phyloP scores from a whole-genome alignment of 495 filamentous ascomycete species.

The Penicillium subrubescens region DNA sequence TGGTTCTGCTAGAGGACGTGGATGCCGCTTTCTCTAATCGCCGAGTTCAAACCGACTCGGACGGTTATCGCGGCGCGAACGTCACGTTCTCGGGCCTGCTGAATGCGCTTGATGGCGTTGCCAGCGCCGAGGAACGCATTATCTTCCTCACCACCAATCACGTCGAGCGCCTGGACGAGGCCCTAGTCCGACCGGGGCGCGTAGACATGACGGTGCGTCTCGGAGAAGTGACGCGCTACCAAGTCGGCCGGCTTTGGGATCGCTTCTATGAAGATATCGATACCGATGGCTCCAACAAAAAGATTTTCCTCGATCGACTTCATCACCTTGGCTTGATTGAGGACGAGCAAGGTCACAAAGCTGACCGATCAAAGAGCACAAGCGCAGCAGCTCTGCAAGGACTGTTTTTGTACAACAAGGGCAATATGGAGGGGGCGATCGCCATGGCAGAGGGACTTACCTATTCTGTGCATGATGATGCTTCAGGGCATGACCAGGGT shows the following conservation, averaged over 20 bases:
- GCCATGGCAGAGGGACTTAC: slow-evolving; percentile 69
- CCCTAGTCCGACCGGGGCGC: slow-evolving; percentile 85
- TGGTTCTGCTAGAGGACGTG: slow-evolving; percentile 90
- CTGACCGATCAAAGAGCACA: slow-evolving; percentile 50
- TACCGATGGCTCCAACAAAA: slow-evolving; percentile 50
- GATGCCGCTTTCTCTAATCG: slow-evolving; percentile 90
- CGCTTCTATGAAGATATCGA: slow-evolving; percentile 91
- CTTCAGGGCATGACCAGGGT: slow-evolving; percentile 20
- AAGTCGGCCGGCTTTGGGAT: slow-evolving; percentile 87
- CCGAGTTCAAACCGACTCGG: slow-evolving; percentile 67
- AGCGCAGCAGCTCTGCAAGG: slow-evolving; percentile 93
- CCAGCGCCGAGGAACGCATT: slow-evolving; percentile 92
- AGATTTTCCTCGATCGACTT: slow-evolving; percentile 52
- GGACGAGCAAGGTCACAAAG: slow-evolving; percentile 46
- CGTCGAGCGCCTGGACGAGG: slow-evolving; percentile 82
- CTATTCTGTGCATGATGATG: slow-evolving; percentile 37
- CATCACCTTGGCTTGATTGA: slow-evolving; percentile 55
- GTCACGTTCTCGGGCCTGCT: slow-evolving; percentile 94
- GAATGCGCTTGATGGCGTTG: slow-evolving; percentile 92
- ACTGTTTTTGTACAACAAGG: slow-evolving; percentile 92
- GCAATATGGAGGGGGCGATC: slow-evolving; percentile 83
- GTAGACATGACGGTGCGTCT: slow-evolving; percentile 93
- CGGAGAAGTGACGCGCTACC: slow-evolving; percentile 82
- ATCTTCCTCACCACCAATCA: slow-evolving; percentile 96
- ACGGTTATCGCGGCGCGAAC: slow-evolving; percentile 86